These are phyloP conservation scores for Cornus kousa DNA, from an alignment of 148 eudicot species.

Conservation along the genomic window DNA sequence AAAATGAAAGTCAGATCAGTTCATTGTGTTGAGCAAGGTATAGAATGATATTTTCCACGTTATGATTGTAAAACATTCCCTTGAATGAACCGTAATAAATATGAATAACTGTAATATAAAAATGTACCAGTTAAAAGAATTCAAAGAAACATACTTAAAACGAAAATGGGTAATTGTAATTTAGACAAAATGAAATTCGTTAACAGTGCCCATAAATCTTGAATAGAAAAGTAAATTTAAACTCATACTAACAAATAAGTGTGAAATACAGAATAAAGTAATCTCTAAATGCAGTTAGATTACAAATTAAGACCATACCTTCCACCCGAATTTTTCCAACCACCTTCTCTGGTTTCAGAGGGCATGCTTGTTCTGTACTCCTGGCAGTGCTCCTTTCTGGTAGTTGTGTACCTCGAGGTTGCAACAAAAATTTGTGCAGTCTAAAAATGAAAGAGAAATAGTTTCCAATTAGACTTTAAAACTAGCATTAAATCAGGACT, in stretches of 20 bases:
- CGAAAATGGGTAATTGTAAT: neutral
- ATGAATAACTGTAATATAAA: neutral
- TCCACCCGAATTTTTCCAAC: conserved; percentile 75
- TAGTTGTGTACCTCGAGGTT: conserved; percentile 56
- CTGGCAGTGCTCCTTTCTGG: conserved; percentile 21
- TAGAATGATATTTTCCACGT: neutral
- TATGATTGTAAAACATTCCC: neutral
- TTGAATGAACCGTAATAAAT: too few species aligned
- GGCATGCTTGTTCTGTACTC: conserved; percentile 38
- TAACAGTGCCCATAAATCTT: neutral
- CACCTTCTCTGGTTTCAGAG: conserved; percentile 45
- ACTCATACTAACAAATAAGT: neutral
- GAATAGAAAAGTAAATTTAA: neutral
- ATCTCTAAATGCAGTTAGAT: neutral
- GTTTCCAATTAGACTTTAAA: neutral
- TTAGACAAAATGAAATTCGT: neutral
- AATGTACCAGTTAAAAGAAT: too few species aligned
- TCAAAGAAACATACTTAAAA: too few species aligned
- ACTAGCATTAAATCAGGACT: neutral
- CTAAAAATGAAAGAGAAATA: conserved; percentile 27
- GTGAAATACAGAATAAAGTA: neutral
- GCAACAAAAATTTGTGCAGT: conserved; percentile 66
- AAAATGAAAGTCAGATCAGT: neutral
- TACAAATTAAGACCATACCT: conserved; percentile 41
- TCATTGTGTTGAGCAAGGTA: neutral